Percentiles rank a stretch among this genome's conserved stretches.
Conservation (phyloP, 179 eudicot species). For the Silene noctiflora region DNA sequence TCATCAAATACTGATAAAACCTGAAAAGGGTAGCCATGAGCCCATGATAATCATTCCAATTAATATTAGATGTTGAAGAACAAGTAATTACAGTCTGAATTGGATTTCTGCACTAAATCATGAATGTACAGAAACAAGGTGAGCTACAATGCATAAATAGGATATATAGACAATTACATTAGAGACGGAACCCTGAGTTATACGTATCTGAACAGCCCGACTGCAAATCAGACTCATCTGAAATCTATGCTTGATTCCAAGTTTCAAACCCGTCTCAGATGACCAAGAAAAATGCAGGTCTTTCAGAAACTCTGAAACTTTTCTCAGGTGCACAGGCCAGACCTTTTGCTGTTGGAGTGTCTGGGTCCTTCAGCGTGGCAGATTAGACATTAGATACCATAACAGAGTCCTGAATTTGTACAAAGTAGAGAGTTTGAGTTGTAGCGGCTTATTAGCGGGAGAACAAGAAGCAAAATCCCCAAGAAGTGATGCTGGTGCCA, state of each 20-base stretch:
- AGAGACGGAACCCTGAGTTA: conserved; percentile 20
- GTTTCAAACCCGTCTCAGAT: conserved; percentile 21
- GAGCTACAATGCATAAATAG: conserved; percentile 23
- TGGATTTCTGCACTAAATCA: conserved; percentile 33
- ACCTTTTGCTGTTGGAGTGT: conserved; percentile 20
- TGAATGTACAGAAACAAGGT: conserved; percentile 31
- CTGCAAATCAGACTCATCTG: conserved; percentile 20
- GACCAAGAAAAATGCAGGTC: conserved; percentile 35
- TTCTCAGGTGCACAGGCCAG: conserved; percentile 11
- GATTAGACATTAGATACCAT: conserved; percentile 17
- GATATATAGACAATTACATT: conserved; percentile 36
- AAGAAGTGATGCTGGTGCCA: conserved; percentile 14
- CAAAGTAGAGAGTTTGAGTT: conserved; percentile 17
- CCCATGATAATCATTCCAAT: conserved; percentile 8
- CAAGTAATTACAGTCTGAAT: conserved; percentile 25
- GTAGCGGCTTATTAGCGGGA: conserved; percentile 15
- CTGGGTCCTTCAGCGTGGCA: conserved; percentile 20
- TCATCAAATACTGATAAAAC: no score
- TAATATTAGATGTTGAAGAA: conserved; percentile 17
- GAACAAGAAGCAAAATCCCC: conserved; percentile 26
- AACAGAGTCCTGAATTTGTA: conserved; percentile 25
- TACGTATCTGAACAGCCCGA: conserved; percentile 17
- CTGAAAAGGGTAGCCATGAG: not conserved
- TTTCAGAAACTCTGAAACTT: conserved; percentile 26
- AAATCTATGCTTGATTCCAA: conserved; percentile 18